These are phyloP conservation scores for Penicillium sp. DNA, from an alignment of 2,329 filamentous ascomycete species.

Conservation along the genomic window DNA sequence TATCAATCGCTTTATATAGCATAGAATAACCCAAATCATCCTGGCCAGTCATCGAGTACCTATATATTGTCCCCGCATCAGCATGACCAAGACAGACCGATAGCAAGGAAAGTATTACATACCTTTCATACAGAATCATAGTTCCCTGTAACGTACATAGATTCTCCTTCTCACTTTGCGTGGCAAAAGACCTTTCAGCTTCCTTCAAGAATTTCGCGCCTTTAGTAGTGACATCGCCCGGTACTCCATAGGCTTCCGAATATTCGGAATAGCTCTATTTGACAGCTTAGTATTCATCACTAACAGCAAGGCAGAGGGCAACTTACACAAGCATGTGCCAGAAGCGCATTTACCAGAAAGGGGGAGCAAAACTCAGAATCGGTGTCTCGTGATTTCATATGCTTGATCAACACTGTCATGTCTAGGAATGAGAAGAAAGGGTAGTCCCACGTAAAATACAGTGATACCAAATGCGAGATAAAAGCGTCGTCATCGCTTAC, in stretches of 20 bases:
- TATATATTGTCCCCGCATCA: slow-evolving; percentile 13
- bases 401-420: slow-evolving; percentile 67
- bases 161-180: slow-evolving; percentile 22
- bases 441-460: slow-evolving; percentile 95
- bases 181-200: slow-evolving; percentile 28
- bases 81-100: background rate
- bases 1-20: slow-evolving; percentile 33
- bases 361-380: slow-evolving; percentile 74
- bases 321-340: slow-evolving; percentile 53
- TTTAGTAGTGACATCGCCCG: slow-evolving; percentile 35
- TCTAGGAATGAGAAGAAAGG: slow-evolving; percentile 79
- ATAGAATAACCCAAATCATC: slow-evolving; percentile 36
- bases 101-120: background rate
- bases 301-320: no score
- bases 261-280: slow-evolving; percentile 36
- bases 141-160: slow-evolving; percentile 31
- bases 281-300: background rate
- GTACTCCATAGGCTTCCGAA: slow-evolving; percentile 34
- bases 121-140: slow-evolving; percentile 35
- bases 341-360: slow-evolving; percentile 84
- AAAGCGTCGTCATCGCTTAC: slow-evolving; percentile 72
- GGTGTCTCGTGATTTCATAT: slow-evolving; percentile 33
- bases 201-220: slow-evolving; percentile 34
- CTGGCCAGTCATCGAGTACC: slow-evolving; percentile 33
- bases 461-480: slow-evolving; percentile 76